Conservation (phyloP, 352 stramenopile species). For the Pythium periplocum region DNA sequence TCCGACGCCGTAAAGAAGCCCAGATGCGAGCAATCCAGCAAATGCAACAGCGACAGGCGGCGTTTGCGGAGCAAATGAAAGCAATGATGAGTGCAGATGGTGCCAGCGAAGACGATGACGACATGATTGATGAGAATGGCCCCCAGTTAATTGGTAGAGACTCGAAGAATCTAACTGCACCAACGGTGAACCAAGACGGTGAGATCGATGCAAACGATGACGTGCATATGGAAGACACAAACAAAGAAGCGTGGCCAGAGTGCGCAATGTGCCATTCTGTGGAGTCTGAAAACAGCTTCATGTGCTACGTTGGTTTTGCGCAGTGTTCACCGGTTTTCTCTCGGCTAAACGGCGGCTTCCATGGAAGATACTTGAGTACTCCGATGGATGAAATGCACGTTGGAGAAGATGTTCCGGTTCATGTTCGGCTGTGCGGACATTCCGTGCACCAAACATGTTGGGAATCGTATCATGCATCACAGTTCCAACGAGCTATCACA, state of each 20-base stretch:
- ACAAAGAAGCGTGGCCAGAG: slow-evolving; percentile 32
- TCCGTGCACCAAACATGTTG: slow-evolving; percentile 94
- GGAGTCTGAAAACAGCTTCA: slow-evolving; percentile 74
- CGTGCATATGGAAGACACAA: slow-evolving; percentile 39
- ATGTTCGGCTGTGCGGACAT: slow-evolving; percentile 90
- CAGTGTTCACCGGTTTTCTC: slow-evolving; percentile 76
- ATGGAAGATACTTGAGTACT: slow-evolving; percentile 53
- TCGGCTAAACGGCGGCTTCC: slow-evolving; percentile 51
- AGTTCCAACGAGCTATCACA: slow-evolving; percentile 91
- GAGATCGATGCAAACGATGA: slow-evolving; percentile 9
- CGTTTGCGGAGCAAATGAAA: slow-evolving; percentile 77
- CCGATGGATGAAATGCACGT: slow-evolving; percentile 86
- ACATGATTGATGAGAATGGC: slow-evolving; percentile 27
- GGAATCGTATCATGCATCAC: slow-evolving; percentile 92
- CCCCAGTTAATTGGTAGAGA: no score
- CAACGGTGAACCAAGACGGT: no score
- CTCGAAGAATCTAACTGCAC: no score
- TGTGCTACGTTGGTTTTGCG: slow-evolving; percentile 85
- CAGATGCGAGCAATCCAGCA: slow-evolving; percentile 71
- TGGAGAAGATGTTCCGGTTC: slow-evolving; percentile 72
- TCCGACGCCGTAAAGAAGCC: slow-evolving; percentile 58
- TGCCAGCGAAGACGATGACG: slow-evolving; percentile 32
- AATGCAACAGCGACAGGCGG: slow-evolving; percentile 78
- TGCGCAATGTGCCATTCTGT: slow-evolving; percentile 85
- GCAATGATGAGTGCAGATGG: slow-evolving; percentile 40